Percentiles rank a stretch among this genome's conserved stretches.
Evolutionary conservation across 225 moss, liverwort and hornwort species (phyloP).

Genomic region (Neckera pumila): DNA sequence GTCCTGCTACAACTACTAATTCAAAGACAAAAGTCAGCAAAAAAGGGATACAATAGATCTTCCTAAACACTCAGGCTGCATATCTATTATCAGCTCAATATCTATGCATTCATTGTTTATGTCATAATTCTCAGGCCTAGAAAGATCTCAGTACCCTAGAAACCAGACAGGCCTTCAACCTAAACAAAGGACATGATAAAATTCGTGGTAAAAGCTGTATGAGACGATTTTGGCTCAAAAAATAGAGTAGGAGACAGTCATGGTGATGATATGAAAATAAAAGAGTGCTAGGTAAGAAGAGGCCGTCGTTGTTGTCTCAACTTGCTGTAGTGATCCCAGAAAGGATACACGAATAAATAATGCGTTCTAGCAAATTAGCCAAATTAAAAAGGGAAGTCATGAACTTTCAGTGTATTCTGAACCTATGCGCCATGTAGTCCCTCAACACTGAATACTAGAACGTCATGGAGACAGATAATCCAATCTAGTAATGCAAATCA

Average conservation of each 20-base stretch:
- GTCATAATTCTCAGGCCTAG: background rate
- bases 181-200: background rate
- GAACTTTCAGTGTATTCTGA: background rate
- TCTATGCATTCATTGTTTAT: background rate
- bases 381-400: background rate
- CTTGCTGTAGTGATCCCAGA: background rate
- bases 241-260: background rate
- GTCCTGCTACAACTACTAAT: background rate
- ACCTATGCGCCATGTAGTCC: background rate
- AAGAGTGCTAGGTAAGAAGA: background rate
- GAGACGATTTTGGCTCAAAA: background rate
- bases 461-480: background rate
- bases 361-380: background rate
- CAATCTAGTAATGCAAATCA: background rate
- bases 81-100: background rate
- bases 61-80: background rate
- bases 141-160: background rate
- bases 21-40: background rate
- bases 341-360: background rate
- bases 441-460: background rate
- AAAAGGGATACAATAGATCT: background rate
- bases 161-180: background rate
- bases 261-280: background rate
- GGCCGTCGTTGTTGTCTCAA: background rate
- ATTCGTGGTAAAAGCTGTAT: background rate